Evolutionary conservation across 352 stramenopile genomes (phyloP), one percentile per base, ranked within the genome.

Genomic region (Globisporangium parvum): DNA sequence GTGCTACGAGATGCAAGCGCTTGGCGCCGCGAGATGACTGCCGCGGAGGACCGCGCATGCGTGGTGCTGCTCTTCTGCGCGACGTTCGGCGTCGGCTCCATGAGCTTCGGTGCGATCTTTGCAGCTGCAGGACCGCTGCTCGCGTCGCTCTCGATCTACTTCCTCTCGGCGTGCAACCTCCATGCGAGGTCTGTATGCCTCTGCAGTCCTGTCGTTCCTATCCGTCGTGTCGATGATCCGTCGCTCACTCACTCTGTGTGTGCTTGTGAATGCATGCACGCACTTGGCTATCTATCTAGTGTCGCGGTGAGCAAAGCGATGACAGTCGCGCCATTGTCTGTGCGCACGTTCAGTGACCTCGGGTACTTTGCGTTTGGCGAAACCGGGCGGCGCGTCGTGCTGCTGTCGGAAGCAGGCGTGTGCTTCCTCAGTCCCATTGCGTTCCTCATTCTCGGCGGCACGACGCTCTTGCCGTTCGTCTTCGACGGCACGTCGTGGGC

Each of bases 101-200:
- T 87, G 69, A 88, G 77, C 60, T 88, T 91, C 51, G 74, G 77
- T 39, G 65, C 75, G 47, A 66, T 87, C 24, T 91, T 88, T 53
- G 77, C 75, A 3, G 69, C 75, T 26, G 68, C 77, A 1, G 77
- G 80, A 0, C 75, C 77, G 17, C 54, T 88, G 20, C 47, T 86
- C 3, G 77, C 75, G 15, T 79, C 75, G 45, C 66, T 87, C 45
- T 69, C 68, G 35, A 67, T 91, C 51, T 88, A 88, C 47, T 86
- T 91, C 63, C 67, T 88, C 49, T 87, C 80, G n/a, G 74, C 75
- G 26, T 87, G 80, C 66, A 90, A 90, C 41, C 74, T 88, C 24
- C 80, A 88, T 57, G 73, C 79, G 17, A 84, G 73, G 73, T 83
- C n/a, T n/a, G n/a, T n/a, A n/a, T n/a, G n/a, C n/a, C n/a, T n/a